phyloP scores from a whole-genome alignment of 2,329 filamentous ascomycete species.

The Ascochyta koolunga region DNA sequence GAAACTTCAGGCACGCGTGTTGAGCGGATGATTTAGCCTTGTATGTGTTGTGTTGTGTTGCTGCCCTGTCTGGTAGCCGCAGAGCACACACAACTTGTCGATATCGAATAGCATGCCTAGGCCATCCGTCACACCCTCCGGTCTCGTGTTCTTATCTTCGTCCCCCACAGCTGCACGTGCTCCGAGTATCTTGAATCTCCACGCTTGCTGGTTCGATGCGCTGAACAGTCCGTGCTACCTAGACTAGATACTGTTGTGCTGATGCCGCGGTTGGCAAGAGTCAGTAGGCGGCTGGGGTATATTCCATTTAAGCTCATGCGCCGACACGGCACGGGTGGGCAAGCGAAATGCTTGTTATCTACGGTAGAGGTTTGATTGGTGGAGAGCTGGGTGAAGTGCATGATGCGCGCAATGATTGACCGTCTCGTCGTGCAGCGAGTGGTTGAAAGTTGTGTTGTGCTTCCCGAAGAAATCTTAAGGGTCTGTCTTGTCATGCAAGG shows the following conservation, averaged over 20 bases:
- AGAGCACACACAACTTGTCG: background rate
- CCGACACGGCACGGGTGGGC: conserved; percentile 9
- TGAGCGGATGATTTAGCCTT: no score
- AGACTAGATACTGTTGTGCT: background rate
- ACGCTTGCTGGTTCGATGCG: background rate
- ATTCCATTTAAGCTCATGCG: conserved; percentile 6
- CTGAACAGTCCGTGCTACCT: background rate
- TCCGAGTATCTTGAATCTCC: background rate
- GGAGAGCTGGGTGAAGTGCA: no score
- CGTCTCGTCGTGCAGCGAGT: background rate
- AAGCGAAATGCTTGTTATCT: conserved; percentile 15
- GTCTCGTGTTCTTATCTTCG: conserved; percentile 16
- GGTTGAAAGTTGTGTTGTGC: background rate
- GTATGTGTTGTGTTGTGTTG: no score
- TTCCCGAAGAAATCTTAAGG: conserved; percentile 2
- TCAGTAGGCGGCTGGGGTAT: background rate
- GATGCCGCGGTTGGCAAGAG: conserved; percentile 4
- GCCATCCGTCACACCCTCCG: background rate
- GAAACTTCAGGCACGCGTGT: no score
- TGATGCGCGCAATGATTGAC: background rate
- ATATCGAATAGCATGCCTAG: background rate
- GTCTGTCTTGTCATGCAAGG: conserved; percentile 6
- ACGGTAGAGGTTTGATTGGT: background rate
- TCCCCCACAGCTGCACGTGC: conserved; percentile 6
- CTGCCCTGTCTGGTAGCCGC: background rate